Percentiles rank a stretch among this genome's conserved stretches.
Evolutionary conservation across 2,329 filamentous ascomycete species (phyloP).

Genomic region (Exutisphaerella laricina): DNA sequence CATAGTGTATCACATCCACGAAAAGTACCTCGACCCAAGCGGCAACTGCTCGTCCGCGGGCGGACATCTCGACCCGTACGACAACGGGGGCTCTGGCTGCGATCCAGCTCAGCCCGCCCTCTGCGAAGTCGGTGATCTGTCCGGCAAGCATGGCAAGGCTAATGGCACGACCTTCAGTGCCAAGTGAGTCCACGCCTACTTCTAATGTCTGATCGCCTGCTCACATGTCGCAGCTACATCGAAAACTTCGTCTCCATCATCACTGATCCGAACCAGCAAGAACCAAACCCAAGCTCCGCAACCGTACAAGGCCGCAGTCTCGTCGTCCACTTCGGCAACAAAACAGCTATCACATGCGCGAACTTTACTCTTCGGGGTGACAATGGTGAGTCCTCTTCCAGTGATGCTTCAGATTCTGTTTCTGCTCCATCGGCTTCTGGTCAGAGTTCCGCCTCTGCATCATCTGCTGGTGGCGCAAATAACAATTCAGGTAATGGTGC

Average conservation of each 20-base stretch:
- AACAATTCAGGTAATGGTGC: not conserved
- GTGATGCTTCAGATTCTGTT: conserved; percentile 7
- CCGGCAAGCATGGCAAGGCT: conserved; percentile 42
- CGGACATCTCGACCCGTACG: conserved; percentile 42
- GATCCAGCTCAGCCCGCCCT: conserved; percentile 34
- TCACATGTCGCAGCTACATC: conserved; percentile 35
- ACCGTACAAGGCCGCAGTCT: conserved; percentile 50
- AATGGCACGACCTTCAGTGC: conserved; percentile 28
- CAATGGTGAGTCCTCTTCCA: conserved; percentile 7
- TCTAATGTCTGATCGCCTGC: not conserved
- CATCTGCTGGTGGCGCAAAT: conserved; percentile 3
- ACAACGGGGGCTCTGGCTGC: conserved; percentile 36
- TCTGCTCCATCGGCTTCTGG: conserved; percentile 10
- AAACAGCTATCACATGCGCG: conserved; percentile 52
- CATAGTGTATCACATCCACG: conserved; percentile 44
- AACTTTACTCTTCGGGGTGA: conserved; percentile 42
- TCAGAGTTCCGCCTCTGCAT: conserved; percentile 2
- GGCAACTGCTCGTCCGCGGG: conserved; percentile 42
- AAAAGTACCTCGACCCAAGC: conserved; percentile 36
- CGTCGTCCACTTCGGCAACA: conserved; percentile 51
- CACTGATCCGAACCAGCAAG: too few species aligned
- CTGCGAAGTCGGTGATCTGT: conserved; percentile 44
- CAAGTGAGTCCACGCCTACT: conserved; percentile 21
- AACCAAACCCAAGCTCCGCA: conserved; percentile 23
- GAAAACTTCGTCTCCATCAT: conserved; percentile 49